phyloP scores from a whole-genome alignment of 202 grass and related monocot species.

The Elaeis oleifera region DNA sequence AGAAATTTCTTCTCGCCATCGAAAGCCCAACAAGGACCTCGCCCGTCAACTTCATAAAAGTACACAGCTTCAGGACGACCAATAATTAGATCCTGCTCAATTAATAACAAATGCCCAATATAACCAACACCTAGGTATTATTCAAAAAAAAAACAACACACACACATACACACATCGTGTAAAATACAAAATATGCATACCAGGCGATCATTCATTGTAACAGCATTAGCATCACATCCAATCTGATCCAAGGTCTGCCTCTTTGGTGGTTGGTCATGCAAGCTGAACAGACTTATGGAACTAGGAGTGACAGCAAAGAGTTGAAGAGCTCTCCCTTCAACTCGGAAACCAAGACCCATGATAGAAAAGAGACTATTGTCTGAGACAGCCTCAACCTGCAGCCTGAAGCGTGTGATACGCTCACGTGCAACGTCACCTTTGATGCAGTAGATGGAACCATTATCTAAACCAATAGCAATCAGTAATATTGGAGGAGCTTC shows the following conservation, averaged over 20 bases:
- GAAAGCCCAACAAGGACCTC: constrained; percentile 98
- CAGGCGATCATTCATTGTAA: constrained; percentile 81
- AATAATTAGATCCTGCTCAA: constrained; percentile 72
- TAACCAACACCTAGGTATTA: no score
- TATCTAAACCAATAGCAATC: constrained; percentile 74
- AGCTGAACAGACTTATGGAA: constrained; percentile 69
- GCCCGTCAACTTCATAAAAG: constrained; percentile 88
- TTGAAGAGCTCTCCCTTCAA: constrained; percentile 71
- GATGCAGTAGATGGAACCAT: constrained; percentile 91
- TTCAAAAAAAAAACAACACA: no score
- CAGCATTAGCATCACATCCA: constrained; percentile 64
- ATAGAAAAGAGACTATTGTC: constrained; percentile 15
- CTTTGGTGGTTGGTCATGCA: constrained; percentile 76
- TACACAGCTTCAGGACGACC: constrained; percentile 97
- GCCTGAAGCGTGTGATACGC: constrained; percentile 84
- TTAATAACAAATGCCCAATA: constrained; percentile 5
- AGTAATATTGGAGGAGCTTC: constrained; percentile 84
- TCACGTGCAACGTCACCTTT: constrained; percentile 94
- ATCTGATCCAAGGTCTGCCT: constrained; percentile 79
- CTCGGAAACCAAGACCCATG: constrained; percentile 29
- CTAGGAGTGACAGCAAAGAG: constrained; percentile 74
- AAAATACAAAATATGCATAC: constrained; percentile 29
- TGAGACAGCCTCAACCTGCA: constrained; percentile 55
- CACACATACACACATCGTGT: no score
- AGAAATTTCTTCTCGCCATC: constrained; percentile 92